Percentiles rank a stretch among this genome's conserved stretches.
phyloP scores from a whole-genome alignment of 768 basidiomycete species.

The Suillus brevipes region DNA sequence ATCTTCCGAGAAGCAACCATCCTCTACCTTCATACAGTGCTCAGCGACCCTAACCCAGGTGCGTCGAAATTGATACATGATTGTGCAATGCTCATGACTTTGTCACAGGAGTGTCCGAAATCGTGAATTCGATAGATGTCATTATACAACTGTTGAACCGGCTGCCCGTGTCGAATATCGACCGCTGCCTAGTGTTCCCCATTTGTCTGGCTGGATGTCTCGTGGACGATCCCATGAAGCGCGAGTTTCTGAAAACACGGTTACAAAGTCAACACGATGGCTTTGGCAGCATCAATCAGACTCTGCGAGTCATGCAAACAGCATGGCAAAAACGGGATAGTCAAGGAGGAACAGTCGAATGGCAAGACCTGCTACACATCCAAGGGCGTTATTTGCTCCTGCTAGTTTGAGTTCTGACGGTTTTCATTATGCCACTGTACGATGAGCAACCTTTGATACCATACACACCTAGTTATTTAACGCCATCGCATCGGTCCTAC shows the following conservation, averaged over 20 bases:
- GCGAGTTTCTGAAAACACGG: constrained; percentile 60
- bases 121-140: constrained; percentile 53
- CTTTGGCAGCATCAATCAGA: constrained; percentile 61
- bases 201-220: constrained; percentile 73
- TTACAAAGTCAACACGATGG: constrained; percentile 54
- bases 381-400: constrained; percentile 31
- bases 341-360: constrained; percentile 52
- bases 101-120: constrained; percentile 67
- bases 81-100: constrained; percentile 9
- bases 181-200: constrained; percentile 71
- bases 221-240: constrained; percentile 60
- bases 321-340: constrained; percentile 70
- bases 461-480: constrained; percentile 12
- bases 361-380: constrained; percentile 52
- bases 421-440: background rate
- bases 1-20: constrained; percentile 67
- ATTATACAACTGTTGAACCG: constrained; percentile 55
- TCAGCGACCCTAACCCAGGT: constrained; percentile 74
- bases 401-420: constrained; percentile 24
- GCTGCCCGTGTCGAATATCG: constrained; percentile 57
- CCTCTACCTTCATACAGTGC: constrained; percentile 68
- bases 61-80: constrained; percentile 24
- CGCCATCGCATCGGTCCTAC: background rate
- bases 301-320: constrained; percentile 61
- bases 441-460: constrained; percentile 1